phyloP scores from a whole-genome alignment of 176 grass and related monocot species.

The Calamus simplicifolius region DNA sequence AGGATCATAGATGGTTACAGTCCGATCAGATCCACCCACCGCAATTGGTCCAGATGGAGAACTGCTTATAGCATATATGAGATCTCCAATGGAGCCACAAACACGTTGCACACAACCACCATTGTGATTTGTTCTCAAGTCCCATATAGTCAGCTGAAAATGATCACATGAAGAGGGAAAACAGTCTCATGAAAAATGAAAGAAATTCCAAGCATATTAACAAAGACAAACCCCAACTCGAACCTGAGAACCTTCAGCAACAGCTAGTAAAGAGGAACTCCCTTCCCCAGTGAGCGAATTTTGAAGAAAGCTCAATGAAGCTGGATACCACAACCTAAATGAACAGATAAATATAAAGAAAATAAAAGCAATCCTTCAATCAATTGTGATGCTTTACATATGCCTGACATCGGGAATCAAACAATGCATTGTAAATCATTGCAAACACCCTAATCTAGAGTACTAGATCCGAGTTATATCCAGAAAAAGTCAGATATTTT shows the following conservation, averaged over 20 bases:
- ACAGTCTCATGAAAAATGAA: not conserved
- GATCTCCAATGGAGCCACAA: slow-evolving; percentile 56
- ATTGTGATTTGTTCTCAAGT: slow-evolving; percentile 71
- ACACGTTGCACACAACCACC: slow-evolving; percentile 69
- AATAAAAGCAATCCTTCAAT: slow-evolving; percentile 8
- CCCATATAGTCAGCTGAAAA: slow-evolving; percentile 85
- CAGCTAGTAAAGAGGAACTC: slow-evolving; percentile 45
- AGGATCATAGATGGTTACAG: slow-evolving; percentile 74
- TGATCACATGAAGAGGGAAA: slow-evolving; percentile 4
- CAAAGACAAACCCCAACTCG: slow-evolving; percentile 4
- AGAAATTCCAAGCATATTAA: slow-evolving; percentile 4
- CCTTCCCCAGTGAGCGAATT: slow-evolving; percentile 42
- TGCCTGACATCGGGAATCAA: no score
- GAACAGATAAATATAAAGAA: slow-evolving; percentile 14
- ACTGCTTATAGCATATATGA: slow-evolving; percentile 60
- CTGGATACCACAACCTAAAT: slow-evolving; percentile 79
- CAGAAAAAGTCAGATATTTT: no score
- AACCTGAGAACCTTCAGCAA: slow-evolving; percentile 95
- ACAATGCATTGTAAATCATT: no score
- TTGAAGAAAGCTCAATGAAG: slow-evolving; percentile 57
- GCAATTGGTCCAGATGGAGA: slow-evolving; percentile 55
- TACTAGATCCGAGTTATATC: no score
- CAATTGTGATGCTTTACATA: not conserved
- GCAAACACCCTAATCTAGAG: no score
- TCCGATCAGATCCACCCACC: slow-evolving; percentile 67